Percentiles rank a stretch among this genome's conserved stretches.
phyloP scores from a whole-genome alignment of 1,284 basidiomycete species.

The Spongispora temasekensis region DNA sequence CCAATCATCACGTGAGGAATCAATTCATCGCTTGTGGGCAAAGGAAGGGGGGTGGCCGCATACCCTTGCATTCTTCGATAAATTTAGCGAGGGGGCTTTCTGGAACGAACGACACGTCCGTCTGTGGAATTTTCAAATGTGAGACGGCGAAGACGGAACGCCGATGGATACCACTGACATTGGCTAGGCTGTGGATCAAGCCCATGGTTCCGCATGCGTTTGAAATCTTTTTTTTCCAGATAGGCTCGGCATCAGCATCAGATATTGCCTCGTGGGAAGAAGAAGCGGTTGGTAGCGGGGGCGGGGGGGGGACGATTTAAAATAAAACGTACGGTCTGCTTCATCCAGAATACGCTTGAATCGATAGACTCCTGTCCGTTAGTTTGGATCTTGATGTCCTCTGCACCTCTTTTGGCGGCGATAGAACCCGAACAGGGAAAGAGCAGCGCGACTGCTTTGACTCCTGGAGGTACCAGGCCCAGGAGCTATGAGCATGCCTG shows the following conservation, averaged over 20 bases:
- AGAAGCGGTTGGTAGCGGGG: background rate
- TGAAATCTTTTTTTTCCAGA: constrained; percentile 53
- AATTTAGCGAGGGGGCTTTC: constrained; percentile 63
- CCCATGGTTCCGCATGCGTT: constrained; percentile 93
- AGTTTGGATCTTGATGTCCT: constrained; percentile 53
- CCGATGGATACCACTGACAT: constrained; percentile 52
- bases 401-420: constrained; percentile 53
- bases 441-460: constrained; percentile 79
- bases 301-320: background rate
- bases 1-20: no score
- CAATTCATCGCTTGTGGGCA: no score
- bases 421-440: constrained; percentile 69
- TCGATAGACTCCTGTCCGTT: constrained; percentile 58
- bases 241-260: constrained; percentile 9
- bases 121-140: constrained; percentile 39
- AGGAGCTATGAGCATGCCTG: constrained; percentile 71
- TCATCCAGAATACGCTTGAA: constrained; percentile 70
- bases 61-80: constrained; percentile 63
- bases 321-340: constrained; percentile 67
- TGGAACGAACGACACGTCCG: constrained; percentile 54
- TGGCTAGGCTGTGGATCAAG: constrained; percentile 77
- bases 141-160: constrained; percentile 5
- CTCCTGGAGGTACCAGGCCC: constrained; percentile 64
- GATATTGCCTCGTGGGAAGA: background rate
- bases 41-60: no score